Conservation (phyloP, 2,329 filamentous ascomycete species). For the Helminthosporium solani region DNA sequence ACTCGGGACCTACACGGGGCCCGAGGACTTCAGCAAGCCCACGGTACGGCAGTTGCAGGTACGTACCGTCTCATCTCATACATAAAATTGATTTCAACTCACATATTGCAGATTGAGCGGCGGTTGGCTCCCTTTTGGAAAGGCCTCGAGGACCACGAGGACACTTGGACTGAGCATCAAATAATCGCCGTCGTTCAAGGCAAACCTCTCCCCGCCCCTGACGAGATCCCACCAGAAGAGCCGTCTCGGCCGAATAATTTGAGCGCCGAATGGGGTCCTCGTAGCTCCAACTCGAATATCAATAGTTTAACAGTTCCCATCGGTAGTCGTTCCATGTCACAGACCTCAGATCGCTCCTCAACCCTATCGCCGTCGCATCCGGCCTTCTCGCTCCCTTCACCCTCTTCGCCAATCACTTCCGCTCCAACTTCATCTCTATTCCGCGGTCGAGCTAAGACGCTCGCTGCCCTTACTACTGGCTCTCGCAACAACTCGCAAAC, state of each 20-base stretch:
- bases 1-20: conserved; percentile 85
- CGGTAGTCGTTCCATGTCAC: conserved; percentile 71
- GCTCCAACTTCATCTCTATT: conserved; percentile 58
- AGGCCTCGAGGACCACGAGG: conserved; percentile 83
- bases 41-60: conserved; percentile 90
- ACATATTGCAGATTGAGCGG: conserved; percentile 74
- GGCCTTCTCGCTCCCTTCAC: conserved; percentile 62
- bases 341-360: conserved; percentile 70
- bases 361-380: conserved; percentile 61
- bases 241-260: conserved; percentile 49
- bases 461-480: conserved; percentile 77
- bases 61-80: conserved; percentile 34
- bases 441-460: conserved; percentile 81
- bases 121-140: conserved; percentile 93
- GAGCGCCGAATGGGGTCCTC: conserved; percentile 45
- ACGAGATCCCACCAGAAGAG: conserved; percentile 75
- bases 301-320: conserved; percentile 79
- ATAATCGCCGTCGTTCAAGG: conserved; percentile 88
- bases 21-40: conserved; percentile 89
- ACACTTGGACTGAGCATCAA: conserved; percentile 91
- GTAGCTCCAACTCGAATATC: conserved; percentile 60
- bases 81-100: conserved; percentile 14
- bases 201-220: conserved; percentile 77
- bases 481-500: conserved; percentile 71
- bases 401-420: conserved; percentile 56